Conservation (phyloP, 192 early-diverging fungal genomes). For the Linnemannia schmuckeri region DNA sequence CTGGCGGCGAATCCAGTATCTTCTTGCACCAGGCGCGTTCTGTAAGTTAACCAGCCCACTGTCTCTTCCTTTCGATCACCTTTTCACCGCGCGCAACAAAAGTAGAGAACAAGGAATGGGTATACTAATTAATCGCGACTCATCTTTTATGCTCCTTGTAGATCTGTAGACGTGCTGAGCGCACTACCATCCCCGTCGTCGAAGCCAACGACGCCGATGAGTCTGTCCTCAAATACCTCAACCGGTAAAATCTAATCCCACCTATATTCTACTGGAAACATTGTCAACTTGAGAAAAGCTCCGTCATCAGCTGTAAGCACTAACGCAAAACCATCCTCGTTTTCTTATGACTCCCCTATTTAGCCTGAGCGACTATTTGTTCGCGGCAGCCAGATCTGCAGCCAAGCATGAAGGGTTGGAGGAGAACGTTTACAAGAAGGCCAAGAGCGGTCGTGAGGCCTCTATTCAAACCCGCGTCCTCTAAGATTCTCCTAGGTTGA, state of each 20-base stretch:
- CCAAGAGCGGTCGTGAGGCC: slow-evolving; percentile 56
- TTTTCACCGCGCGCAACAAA: neutral
- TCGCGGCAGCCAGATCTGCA: slow-evolving; percentile 87
- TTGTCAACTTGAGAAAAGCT: no score
- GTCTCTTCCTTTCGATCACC: neutral
- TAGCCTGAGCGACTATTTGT: slow-evolving; percentile 90
- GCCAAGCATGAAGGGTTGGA: slow-evolving; percentile 76
- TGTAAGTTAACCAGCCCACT: slow-evolving; percentile 45
- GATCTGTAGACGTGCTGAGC: slow-evolving; percentile 87
- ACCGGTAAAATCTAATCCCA: slow-evolving; percentile 58
- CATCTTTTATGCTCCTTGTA: neutral
- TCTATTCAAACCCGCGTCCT: slow-evolving; percentile 31
- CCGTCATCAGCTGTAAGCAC: neutral
- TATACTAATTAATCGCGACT: neutral
- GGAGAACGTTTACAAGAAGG: slow-evolving; percentile 83
- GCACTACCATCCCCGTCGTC: slow-evolving; percentile 81
- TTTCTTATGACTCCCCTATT: neutral
- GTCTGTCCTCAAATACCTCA: slow-evolving; percentile 76
- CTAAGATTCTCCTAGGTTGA: slow-evolving; percentile 1
- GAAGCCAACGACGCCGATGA: slow-evolving; percentile 69
- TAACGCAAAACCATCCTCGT: neutral
- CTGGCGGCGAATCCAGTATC: slow-evolving; percentile 86
- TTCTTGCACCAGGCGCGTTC: slow-evolving; percentile 88
- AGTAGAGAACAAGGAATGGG: neutral
- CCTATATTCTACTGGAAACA: neutral